phyloP scores from a whole-genome alignment of 139 green algal species.

The Chlamydomonas applanata region DNA sequence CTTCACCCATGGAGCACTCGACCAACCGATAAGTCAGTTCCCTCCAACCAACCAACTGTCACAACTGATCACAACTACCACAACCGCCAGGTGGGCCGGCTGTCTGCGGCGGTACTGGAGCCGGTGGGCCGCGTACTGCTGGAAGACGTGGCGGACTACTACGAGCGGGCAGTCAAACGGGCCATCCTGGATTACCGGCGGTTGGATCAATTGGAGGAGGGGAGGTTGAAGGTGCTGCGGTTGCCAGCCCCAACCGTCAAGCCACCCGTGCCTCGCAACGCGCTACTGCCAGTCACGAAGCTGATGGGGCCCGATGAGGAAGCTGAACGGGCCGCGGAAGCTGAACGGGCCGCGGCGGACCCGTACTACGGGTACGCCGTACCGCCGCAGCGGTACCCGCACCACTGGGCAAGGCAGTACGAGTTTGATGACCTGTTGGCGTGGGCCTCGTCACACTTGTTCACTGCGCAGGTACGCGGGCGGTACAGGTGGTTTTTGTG shows the following conservation, averaged over 20 bases:
- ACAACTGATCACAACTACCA: too few relatives aligned
- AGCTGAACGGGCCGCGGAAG: not conserved
- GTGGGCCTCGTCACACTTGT: conserved; percentile 28
- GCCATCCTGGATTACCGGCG: conserved; percentile 38
- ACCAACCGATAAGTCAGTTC: too few relatives aligned
- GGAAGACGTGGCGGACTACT: conserved; percentile 37
- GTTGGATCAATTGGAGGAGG: conserved; percentile 38
- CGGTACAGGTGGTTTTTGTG: not conserved
- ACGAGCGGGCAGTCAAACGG: conserved; percentile 30
- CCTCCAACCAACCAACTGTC: too few relatives aligned
- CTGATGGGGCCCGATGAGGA: not conserved
- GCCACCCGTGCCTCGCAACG: conserved; percentile 11
- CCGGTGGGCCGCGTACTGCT: conserved; percentile 24
- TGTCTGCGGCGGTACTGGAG: conserved; percentile 3
- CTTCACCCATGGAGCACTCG: too few relatives aligned
- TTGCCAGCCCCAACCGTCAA: conserved; percentile 13
- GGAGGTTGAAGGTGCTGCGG: conserved; percentile 34
- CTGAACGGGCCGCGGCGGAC: too few relatives aligned
- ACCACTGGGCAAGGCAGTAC: not conserved
- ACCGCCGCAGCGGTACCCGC: too few relatives aligned
- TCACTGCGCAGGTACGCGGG: conserved; percentile 9
- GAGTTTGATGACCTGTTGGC: conserved; percentile 22
- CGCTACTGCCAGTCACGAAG: conserved; percentile 24
- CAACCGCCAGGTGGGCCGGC: conserved; percentile 4
- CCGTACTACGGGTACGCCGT: too few relatives aligned